Evolutionary conservation across 768 basidiomycete genomes (phyloP).

Genomic region (Gymnopilus junonius): DNA sequence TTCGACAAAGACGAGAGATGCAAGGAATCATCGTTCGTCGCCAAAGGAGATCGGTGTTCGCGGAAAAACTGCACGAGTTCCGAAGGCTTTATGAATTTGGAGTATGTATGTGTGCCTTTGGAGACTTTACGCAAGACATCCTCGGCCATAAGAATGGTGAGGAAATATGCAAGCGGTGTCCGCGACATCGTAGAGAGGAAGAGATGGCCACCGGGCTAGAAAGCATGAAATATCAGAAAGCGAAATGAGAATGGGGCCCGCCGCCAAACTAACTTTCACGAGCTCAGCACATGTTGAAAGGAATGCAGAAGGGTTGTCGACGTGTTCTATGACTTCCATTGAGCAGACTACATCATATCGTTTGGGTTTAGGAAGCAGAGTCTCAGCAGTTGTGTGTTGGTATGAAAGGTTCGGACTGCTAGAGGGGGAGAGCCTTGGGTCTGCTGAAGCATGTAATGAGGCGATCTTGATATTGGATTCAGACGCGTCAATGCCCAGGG

Average conservation of each 20-base stretch:
- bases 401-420: conserved; percentile 57
- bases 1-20: conserved; percentile 17
- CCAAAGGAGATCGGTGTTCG: conserved; percentile 43
- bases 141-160: conserved; percentile 74
- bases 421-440: conserved; percentile 58
- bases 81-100: conserved; percentile 86
- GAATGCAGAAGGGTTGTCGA: conserved; percentile 88
- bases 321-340: conserved; percentile 98
- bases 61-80: conserved; percentile 88
- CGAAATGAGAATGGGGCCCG: background rate
- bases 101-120: conserved; percentile 88
- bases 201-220: conserved; percentile 92
- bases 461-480: conserved; percentile 87
- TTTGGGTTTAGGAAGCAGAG: conserved; percentile 61
- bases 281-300: conserved; percentile 81
- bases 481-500: conserved; percentile 92
- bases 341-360: conserved; percentile 93
- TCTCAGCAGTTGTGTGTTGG: conserved; percentile 75
- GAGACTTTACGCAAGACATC: conserved; percentile 79
- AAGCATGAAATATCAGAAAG: background rate
- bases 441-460: conserved; percentile 75
- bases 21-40: background rate
- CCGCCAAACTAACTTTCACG: conserved; percentile 71
- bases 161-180: conserved; percentile 52
- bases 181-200: conserved; percentile 96